Base-by-base conservation (phyloP, 371 early-diverging fungal species). In the Syncephalastrum contaminatum region DNA sequence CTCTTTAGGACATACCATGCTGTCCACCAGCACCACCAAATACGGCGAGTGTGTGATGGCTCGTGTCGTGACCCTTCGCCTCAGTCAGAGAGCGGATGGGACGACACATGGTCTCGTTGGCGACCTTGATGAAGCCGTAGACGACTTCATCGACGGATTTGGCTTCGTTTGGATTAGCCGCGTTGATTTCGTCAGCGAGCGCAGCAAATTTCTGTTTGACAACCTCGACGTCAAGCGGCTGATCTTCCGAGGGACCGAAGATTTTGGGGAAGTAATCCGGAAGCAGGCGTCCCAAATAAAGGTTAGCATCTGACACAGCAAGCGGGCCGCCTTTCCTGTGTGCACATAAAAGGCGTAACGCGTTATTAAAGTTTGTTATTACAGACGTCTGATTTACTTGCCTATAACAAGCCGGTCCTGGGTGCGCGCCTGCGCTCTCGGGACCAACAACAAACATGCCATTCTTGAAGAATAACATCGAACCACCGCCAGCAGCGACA, bases 21-120 rank as follows among this genome's bases (percentile, higher is more conserved):
- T 93, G 93, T 15, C 91, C 92, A 44, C 98, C 94, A 42, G 97
- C 97, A 18, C 98, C 98, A 40, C 98, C 98, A 85, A 98, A 98
- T 21, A 91, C 93, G 2, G 96, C 91, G 25, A 98, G 67, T 18
- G 85, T 82, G 64, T 97, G 97, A 47, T 88, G 81, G 14, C 86
- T 77, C 0, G 96, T 85, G 53, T 95, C 91, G 58, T 92, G 89
- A 2, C 98, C 98, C 66, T 91, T 93, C 5, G 92, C 93, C 62
- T 97, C 96, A 0, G 98, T 97, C 53, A 98, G 70, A 1, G 91
- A 88, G 7, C 97, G 84, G 50, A 98, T 96, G 10, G 97, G 95
- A 12, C 97, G 80, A 66, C 95, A 91, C 96, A 98, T 96, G 4
- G 92, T 81, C 64, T 98, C 97, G 60, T 96, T 95, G 14, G 97